Conservation (phyloP, 1,139 yeast species). For the Lipomyces yarrowii region DNA sequence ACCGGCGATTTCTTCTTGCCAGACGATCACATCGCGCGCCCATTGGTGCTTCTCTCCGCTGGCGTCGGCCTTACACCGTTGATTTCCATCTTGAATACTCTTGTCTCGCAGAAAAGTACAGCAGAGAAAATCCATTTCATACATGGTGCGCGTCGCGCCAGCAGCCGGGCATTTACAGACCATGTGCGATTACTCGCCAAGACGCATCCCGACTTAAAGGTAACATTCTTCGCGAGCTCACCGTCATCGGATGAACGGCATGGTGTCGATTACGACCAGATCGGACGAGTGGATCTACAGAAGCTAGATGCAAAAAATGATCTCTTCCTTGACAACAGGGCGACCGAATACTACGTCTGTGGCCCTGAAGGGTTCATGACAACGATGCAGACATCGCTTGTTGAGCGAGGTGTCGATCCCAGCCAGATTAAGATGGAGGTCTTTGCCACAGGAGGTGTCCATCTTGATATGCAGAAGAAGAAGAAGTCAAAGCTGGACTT, state of each 20-base stretch:
- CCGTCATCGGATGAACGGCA: background rate
- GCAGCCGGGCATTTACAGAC: too few species aligned
- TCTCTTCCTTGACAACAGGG: background rate
- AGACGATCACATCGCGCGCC: constrained; percentile 39
- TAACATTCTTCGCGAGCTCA: background rate
- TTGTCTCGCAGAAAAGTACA: background rate
- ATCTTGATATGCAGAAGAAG: background rate
- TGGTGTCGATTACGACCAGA: background rate
- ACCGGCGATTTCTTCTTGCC: constrained; percentile 56
- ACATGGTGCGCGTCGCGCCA: too few species aligned
- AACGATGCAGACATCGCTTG: background rate
- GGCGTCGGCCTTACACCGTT: constrained; percentile 75
- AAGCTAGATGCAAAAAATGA: background rate
- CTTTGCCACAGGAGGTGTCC: background rate
- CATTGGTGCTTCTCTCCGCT: constrained; percentile 55
- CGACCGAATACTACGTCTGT: background rate
- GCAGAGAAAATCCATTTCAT: too few species aligned
- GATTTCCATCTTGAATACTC: constrained; percentile 51
- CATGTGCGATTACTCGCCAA: background rate
- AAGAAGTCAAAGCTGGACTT: too few species aligned
- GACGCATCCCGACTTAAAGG: background rate
- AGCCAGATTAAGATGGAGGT: background rate
- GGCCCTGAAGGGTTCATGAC: background rate
- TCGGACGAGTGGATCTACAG: background rate
- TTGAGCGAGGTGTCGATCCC: background rate